These are phyloP conservation scores for Psilocybe cyanescens DNA, from an alignment of 768 basidiomycete genomes.

Conservation along the genomic window DNA sequence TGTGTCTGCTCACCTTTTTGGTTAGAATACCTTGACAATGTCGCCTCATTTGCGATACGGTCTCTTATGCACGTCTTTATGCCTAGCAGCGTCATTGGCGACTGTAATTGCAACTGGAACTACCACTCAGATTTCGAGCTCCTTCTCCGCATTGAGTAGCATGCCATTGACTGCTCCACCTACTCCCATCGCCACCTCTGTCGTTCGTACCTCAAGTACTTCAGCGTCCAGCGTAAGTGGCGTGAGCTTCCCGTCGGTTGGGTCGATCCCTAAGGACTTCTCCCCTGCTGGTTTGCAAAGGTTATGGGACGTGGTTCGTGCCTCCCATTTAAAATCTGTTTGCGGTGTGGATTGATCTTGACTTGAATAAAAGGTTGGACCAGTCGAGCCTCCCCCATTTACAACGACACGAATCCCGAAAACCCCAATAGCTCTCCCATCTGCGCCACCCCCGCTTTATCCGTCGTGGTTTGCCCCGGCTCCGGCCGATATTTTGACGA, in stretches of 20 bases:
- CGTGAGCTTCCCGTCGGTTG: slow-evolving; percentile 40
- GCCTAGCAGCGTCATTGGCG: neutral
- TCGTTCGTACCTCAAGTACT: slow-evolving; percentile 2
- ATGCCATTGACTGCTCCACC: slow-evolving; percentile 8
- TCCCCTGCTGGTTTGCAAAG: slow-evolving; percentile 39
- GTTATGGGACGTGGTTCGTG: slow-evolving; percentile 45
- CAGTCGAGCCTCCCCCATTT: slow-evolving; percentile 46
- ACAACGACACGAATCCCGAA: slow-evolving; percentile 45
- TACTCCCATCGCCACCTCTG: slow-evolving; percentile 7
- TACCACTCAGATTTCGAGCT: neutral
- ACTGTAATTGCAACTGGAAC: neutral
- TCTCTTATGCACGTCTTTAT: neutral
- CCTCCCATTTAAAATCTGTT: neutral
- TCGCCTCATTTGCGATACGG: neutral
- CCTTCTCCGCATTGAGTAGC: neutral
- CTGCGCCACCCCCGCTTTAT: slow-evolving; percentile 47
- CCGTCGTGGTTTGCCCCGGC: slow-evolving; percentile 48
- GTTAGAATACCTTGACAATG: neutral
- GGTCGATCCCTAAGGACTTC: slow-evolving; percentile 43
- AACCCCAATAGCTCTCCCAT: slow-evolving; percentile 42
- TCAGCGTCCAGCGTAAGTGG: slow-evolving; percentile 11
- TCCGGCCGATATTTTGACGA: slow-evolving; percentile 46
- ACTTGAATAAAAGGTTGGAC: slow-evolving; percentile 37
- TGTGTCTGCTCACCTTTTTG: too few species aligned
- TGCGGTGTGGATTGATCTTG: neutral